Evolutionary conservation across 2,329 filamentous ascomycete genomes (phyloP).

Genomic region (Pyrenochaeta sp.): DNA sequence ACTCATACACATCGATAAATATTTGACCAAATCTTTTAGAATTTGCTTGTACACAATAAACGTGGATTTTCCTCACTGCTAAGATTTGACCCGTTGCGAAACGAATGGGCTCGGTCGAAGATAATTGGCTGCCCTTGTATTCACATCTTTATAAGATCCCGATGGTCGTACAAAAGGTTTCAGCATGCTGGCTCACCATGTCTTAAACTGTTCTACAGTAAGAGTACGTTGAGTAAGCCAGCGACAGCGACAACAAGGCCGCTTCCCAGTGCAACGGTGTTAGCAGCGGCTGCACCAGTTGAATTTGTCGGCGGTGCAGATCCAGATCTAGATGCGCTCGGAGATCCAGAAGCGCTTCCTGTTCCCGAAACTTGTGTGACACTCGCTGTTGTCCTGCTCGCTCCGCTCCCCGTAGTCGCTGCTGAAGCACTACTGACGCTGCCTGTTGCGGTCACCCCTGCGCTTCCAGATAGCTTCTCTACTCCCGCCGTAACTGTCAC

Average conservation of each 20-base stretch:
- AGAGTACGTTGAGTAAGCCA: slow-evolving; percentile 14
- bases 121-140: too few relatives aligned
- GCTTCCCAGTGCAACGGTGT: slow-evolving; percentile 10
- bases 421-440: not conserved
- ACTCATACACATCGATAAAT: too few relatives aligned
- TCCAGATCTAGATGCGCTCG: slow-evolving; percentile 5
- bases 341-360: not conserved
- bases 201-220: slow-evolving; percentile 8
- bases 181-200: too few relatives aligned
- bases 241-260: slow-evolving; percentile 17
- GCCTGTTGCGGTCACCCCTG: slow-evolving; percentile 7
- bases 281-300: slow-evolving; percentile 15
- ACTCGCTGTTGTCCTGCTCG: slow-evolving; percentile 4
- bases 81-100: too few relatives aligned
- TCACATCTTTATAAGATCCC: too few relatives aligned
- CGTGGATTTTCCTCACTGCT: too few relatives aligned
- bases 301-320: slow-evolving; percentile 6
- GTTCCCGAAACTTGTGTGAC: slow-evolving; percentile 6
- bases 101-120: too few relatives aligned
- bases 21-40: too few relatives aligned
- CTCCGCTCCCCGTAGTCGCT: slow-evolving; percentile 3
- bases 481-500: slow-evolving; percentile 24
- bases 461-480: slow-evolving; percentile 18
- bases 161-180: too few relatives aligned
- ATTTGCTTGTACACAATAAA: too few relatives aligned